Evolutionary conservation across 345 rosid genomes (phyloP), one percentile per base, ranked within the genome.

Genomic region (Salix koriyanagi): DNA sequence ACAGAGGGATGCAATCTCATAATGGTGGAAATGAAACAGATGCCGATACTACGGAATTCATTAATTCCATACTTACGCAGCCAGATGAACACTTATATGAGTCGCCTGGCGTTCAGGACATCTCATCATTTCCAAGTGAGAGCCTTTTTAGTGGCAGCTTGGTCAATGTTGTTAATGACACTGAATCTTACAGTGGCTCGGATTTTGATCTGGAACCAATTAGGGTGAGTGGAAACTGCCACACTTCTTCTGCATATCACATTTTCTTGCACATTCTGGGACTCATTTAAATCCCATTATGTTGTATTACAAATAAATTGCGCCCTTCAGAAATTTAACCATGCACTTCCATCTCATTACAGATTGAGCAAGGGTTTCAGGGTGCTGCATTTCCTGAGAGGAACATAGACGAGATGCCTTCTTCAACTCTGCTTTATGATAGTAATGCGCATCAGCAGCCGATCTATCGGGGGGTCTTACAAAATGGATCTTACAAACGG

Each of bases 41-140:
- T 76, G 73, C 81, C 10, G 21, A 66, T 77, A 65, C 82, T 16
- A 77, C 88, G 2, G 85, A 79, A 34, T 90, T 88, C 76, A 68
- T 88, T 34, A 74, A 88, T 72, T 88, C 89, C 11, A 28, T 90
- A 72, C 78, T 89, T 71, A 77, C 76, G 42, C 66, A 44, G 75
- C 69, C 86, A 21, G 86, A 81, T 5, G 90, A 83, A 44, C 25
- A 21, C 76, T 34, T 30, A 6, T 1, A 25, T 73, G 70, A 79
- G 26, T 78, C 75, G 42, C n/a, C 71, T 41, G 67, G 13, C 16
- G 19, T 41, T 69, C n/a, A 26, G 69, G 72, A 5, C 52, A 50
- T 52, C 65, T 73, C 82, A 77, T n/a, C 67, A 32, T 42, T 67
- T 37, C 83, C 69, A 67, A 50, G 70, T 36, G 80, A 60, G 58